These are phyloP conservation scores for Acacia acuminata DNA, from an alignment of 306 rosid species.

Conservation along the genomic window DNA sequence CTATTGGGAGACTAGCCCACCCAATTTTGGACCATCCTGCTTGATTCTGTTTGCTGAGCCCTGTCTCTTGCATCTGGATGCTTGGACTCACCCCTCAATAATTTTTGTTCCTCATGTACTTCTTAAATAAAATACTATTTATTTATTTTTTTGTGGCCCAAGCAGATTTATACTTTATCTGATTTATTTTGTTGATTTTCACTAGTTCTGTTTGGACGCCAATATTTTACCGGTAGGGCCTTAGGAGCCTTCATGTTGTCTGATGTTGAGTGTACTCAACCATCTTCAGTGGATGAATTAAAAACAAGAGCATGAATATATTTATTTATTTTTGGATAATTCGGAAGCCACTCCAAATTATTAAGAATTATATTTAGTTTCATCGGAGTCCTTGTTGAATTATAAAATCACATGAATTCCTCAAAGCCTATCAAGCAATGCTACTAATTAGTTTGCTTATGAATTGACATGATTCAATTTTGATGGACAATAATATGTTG, in stretches of 20 bases:
- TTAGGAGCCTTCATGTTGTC: not conserved
- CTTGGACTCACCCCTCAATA: not conserved
- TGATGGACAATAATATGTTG: no score
- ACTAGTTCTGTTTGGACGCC: not conserved
- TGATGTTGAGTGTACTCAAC: not conserved
- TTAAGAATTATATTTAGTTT: not conserved
- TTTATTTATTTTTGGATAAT: no score
- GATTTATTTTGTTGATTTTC: not conserved
- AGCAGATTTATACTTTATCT: not conserved
- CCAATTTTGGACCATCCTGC: not conserved
- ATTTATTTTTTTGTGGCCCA: not conserved
- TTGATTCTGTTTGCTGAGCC: not conserved
- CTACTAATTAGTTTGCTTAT: not conserved
- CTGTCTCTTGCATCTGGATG: not conserved
- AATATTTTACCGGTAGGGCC: not conserved
- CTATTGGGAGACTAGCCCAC: not conserved
- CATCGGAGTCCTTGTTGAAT: not conserved
- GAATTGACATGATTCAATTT: not conserved
- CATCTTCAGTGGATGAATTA: not conserved
- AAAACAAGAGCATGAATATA: not conserved
- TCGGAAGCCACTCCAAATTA: not conserved
- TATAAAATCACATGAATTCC: not conserved
- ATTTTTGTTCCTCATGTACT: not conserved
- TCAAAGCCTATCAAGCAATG: not conserved
- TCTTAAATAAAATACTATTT: not conserved